Conservation (phyloP, 176 grass and related monocot genomes). For the Bromus sterilis region DNA sequence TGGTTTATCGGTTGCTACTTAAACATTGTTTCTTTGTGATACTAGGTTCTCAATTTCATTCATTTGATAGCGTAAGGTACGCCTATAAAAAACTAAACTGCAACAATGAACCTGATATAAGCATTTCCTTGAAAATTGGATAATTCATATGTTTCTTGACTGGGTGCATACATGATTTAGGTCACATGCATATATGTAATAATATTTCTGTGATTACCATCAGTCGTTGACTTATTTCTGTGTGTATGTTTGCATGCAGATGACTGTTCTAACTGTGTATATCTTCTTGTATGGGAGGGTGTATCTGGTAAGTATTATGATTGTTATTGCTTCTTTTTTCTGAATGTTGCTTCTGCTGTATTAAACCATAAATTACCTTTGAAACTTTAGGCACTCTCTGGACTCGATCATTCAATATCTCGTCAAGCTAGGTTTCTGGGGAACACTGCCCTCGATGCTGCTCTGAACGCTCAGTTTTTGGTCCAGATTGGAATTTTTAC, state of each 20-base stretch:
- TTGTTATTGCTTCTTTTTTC: not conserved
- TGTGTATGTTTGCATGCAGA: conserved; percentile 18
- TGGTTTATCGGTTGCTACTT: not conserved
- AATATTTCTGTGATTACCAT: not conserved
- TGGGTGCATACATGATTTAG: not conserved
- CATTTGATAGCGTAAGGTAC: not conserved
- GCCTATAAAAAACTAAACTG: not conserved
- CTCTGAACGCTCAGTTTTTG: conserved; percentile 94
- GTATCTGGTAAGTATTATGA: conserved; percentile 32
- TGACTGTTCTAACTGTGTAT: conserved; percentile 52
- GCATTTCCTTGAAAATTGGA: not conserved
- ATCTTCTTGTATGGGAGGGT: conserved; percentile 53
- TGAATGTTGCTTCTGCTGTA: conserved; percentile 6
- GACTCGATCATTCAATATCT: conserved; percentile 76
- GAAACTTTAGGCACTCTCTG: conserved; percentile 81
- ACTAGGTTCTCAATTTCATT: not conserved
- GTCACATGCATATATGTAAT: not conserved
- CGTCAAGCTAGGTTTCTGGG: conserved; percentile 50
- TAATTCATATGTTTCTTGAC: not conserved
- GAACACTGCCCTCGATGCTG: conserved; percentile 85
- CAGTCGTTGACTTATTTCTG: not conserved
- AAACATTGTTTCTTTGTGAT: not conserved
- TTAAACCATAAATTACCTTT: not conserved
- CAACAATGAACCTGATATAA: not conserved
- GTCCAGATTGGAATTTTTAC: conserved; percentile 98